These are phyloP conservation scores for Claviceps spartinae DNA, from an alignment of 2,329 filamentous ascomycete species.

Conservation along the genomic window DNA sequence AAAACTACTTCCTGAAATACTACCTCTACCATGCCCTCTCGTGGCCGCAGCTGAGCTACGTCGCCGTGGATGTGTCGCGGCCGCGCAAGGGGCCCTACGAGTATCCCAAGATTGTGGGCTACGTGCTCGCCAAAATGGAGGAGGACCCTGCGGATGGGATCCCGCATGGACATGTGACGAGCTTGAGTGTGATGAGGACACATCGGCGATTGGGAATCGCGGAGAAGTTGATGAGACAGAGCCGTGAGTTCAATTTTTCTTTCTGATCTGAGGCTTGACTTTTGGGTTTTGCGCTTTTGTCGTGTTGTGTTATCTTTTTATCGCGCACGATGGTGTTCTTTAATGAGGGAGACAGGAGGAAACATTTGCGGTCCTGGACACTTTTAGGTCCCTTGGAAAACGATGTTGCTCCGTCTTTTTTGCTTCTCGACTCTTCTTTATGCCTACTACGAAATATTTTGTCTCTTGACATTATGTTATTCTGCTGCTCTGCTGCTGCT, in stretches of 20 bases:
- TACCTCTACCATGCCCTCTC: conserved; percentile 98
- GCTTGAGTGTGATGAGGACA: conserved; percentile 88
- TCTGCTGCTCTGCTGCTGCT: too few relatives aligned
- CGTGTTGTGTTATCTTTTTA: background rate
- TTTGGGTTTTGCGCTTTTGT: too few relatives aligned
- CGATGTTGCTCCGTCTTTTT: background rate
- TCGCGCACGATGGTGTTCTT: too few relatives aligned
- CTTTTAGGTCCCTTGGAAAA: too few relatives aligned
- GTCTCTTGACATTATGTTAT: too few relatives aligned
- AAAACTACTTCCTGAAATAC: conserved; percentile 99
- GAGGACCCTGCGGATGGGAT: conserved; percentile 87
- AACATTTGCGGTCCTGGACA: too few relatives aligned
- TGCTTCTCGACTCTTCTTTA: background rate
- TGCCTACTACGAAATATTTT: too few relatives aligned
- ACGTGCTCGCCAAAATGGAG: conserved; percentile 99
- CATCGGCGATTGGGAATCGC: conserved; percentile 83
- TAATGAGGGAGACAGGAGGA: too few relatives aligned
- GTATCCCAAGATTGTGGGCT: conserved; percentile 94
- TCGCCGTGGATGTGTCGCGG: conserved; percentile 81
- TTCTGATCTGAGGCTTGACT: too few relatives aligned
- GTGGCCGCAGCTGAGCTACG: conserved; percentile 94
- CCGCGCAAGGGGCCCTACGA: conserved; percentile 67
- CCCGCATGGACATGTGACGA: conserved; percentile 92
- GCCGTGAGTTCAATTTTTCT: conserved; percentile 48
- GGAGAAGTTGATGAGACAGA: conserved; percentile 95